These are phyloP conservation scores for Akanthomyces muscarius DNA, from an alignment of 2,329 filamentous ascomycete species.

Conservation along the genomic window DNA sequence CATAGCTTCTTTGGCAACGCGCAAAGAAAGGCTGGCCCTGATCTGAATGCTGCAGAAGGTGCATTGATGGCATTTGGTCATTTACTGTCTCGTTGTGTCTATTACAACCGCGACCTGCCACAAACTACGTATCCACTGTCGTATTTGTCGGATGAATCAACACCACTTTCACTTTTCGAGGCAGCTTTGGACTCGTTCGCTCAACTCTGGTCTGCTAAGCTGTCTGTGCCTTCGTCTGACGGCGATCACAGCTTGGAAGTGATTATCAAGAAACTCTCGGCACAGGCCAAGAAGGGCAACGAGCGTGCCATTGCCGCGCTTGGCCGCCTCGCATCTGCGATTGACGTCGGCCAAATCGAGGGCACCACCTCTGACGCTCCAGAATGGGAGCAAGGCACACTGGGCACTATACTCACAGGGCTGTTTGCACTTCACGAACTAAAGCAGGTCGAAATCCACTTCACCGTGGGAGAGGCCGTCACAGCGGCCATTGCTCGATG, in stretches of 20 bases:
- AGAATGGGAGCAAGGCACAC: conserved; percentile 26
- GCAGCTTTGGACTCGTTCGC: conserved; percentile 42
- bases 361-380: conserved; percentile 23
- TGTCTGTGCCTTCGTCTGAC: conserved; percentile 33
- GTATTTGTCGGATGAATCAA: conserved; percentile 30
- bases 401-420: conserved; percentile 58
- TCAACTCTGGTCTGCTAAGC: conserved; percentile 44
- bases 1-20: conserved; percentile 41
- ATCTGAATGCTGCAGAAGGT: conserved; percentile 45
- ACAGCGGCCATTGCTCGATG: conserved; percentile 74
- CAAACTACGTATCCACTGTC: conserved; percentile 28
- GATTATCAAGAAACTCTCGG: conserved; percentile 59
- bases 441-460: conserved; percentile 82
- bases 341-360: conserved; percentile 10
- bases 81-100: conserved; percentile 40
- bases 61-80: conserved; percentile 43
- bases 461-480: conserved; percentile 84
- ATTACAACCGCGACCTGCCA: conserved; percentile 36
- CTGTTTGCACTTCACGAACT: conserved; percentile 78
- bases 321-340: conserved; percentile 59
- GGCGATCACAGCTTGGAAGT: conserved; percentile 32
- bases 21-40: conserved; percentile 39
- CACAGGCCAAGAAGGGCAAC: conserved; percentile 72
- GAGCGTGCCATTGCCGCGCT: conserved; percentile 78
- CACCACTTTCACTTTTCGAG: conserved; percentile 38